Base-by-base conservation (phyloP, 176 grass and related monocot genomes). In the Thalia dealbata region DNA sequence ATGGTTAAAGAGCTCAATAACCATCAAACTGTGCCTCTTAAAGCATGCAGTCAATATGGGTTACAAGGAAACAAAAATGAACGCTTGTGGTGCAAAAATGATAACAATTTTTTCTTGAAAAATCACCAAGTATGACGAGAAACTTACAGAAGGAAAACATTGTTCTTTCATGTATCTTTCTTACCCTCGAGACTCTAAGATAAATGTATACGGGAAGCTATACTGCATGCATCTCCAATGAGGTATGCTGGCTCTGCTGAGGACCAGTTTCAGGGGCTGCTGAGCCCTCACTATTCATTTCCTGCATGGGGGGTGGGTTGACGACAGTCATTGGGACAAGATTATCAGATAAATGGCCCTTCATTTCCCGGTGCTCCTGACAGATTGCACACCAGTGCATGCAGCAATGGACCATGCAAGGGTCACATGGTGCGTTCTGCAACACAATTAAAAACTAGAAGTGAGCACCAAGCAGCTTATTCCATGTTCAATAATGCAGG, bases 281-380 rank as follows among this genome's bases (percentile, higher is more conserved):
- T 63, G 70, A 41, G 15, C 8, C 60, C 22, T 12, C 78, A 56
- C 18, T 84, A 65, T 73, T 88, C 90, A 93, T 99, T 81, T 93
- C 90, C 48, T 99, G 95, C 60, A 93, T 64, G 0, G 83, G 76
- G 32, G 90, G 90, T 0, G 95, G 87, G 66, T 93, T 99, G 35
- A 99, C 88, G n/a, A 93, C 85, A 1, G 95, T 93, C 90, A 93
- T 93, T 10, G 70, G 87, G 66, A 79, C 77, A 35, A 48, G 77
- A 78, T 80, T 84, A 66, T 91, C 87, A 15, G 81, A 84, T 12
- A 93, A 83, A 38, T 79, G 87, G 7, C 90, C 87, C 72, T 73
- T 93, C 83, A 91, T 86, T 82, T 99, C 95, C 0, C 90, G 81
- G 62, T 99, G 95, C 79, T 99, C 95, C 78, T 99, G 95, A 63